Percentiles rank a stretch among this genome's conserved stretches.
phyloP scores from a whole-genome alignment of 83 land plant species.

The Thuja plicata region DNA sequence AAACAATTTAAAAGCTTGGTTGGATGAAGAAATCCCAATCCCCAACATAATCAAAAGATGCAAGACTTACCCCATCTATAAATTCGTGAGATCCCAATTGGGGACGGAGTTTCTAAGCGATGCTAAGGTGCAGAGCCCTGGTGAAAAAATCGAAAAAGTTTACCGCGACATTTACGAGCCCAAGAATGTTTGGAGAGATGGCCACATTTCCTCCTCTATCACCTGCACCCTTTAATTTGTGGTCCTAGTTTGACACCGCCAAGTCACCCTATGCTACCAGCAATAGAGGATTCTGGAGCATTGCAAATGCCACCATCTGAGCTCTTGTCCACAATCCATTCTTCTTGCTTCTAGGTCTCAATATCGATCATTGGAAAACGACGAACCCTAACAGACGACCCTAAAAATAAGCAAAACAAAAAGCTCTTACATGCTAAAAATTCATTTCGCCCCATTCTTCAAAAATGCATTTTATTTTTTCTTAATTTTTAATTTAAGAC shows the following conservation, averaged over 20 bases:
- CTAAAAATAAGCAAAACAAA: no score
- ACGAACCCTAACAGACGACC: no score
- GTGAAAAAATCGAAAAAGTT: slow-evolving; percentile 60
- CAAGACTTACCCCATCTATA: slow-evolving; percentile 43
- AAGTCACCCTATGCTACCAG: no score
- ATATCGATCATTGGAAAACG: no score
- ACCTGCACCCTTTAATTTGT: slow-evolving; percentile 19
- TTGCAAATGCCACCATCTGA: no score
- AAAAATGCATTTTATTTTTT: no score
- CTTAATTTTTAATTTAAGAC: no score
- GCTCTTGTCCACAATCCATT: no score
- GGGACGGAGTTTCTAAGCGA: slow-evolving; percentile 54
- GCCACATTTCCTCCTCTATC: slow-evolving; percentile 10
- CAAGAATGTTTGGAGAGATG: slow-evolving; percentile 30
- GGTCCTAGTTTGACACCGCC: slow-evolving; percentile 21
- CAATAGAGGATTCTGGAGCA: no score
- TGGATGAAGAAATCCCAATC: slow-evolving; percentile 20
- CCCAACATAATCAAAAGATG: slow-evolving; percentile 36
- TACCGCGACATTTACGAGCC: slow-evolving; percentile 48
- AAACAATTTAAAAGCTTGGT: not conserved
- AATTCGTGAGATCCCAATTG: slow-evolving; percentile 31
- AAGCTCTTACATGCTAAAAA: no score
- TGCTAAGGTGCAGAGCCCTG: slow-evolving; percentile 38
- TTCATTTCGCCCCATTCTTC: no score
- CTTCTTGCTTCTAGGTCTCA: no score